Conservation (phyloP, 495 filamentous ascomycete genomes). For the Mytilinidion resinicola region DNA sequence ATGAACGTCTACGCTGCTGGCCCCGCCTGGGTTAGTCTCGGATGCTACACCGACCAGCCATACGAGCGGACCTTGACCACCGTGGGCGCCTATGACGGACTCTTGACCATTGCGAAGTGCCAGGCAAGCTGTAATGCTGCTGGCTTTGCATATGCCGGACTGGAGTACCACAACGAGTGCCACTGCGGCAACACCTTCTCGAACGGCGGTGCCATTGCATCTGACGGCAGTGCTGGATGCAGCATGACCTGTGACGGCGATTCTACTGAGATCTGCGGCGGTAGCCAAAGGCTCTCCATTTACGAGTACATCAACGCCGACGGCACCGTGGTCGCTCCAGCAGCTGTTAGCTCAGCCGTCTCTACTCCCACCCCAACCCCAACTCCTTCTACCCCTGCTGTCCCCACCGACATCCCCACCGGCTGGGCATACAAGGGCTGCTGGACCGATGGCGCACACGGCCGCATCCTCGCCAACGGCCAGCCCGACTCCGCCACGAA, state of each 20-base stretch:
- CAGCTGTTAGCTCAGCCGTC: background rate
- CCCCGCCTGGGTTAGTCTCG: slow-evolving; percentile 1
- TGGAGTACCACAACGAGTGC: slow-evolving; percentile 20
- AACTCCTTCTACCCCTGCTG: background rate
- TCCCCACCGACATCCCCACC: background rate
- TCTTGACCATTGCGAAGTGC: slow-evolving; percentile 12
- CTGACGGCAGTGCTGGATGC: slow-evolving; percentile 28
- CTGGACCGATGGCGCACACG: slow-evolving; percentile 4
- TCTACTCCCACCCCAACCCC: background rate
- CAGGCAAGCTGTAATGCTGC: slow-evolving; percentile 1
- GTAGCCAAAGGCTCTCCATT: slow-evolving; percentile 1
- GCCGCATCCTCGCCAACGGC: slow-evolving; percentile 6
- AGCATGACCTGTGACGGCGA: slow-evolving; percentile 11
- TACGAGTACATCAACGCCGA: slow-evolving; percentile 1
- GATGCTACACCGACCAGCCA: slow-evolving; percentile 8
- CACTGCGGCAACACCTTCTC: slow-evolving; percentile 32
- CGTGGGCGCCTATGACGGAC: background rate
- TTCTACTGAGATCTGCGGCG: slow-evolving; percentile 13
- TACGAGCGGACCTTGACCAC: slow-evolving; percentile 1
- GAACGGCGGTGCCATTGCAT: slow-evolving; percentile 19
- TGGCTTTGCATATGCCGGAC: slow-evolving; percentile 4
- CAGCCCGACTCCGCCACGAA: slow-evolving; percentile 1
- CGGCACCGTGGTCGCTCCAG: background rate
- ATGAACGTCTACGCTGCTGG: slow-evolving; percentile 6
- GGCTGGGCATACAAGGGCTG: slow-evolving; percentile 14